These are phyloP conservation scores for Mortierella sp. DNA, from an alignment of 371 early-diverging fungal genomes.

Conservation along the genomic window DNA sequence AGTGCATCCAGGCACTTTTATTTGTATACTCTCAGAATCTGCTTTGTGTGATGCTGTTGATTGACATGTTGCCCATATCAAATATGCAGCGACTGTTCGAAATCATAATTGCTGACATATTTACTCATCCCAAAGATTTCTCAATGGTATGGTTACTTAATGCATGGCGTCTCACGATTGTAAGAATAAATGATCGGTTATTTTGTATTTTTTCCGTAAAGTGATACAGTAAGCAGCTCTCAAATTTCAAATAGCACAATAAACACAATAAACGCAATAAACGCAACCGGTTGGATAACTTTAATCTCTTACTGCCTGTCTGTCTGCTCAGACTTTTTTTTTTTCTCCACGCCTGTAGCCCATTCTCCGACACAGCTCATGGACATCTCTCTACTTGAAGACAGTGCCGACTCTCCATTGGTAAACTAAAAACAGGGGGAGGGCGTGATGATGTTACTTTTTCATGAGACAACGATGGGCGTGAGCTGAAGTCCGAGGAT, in stretches of 20 bases:
- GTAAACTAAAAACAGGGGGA: not conserved
- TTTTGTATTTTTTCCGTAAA: conserved; percentile 1
- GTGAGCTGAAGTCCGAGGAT: not conserved
- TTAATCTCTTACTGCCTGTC: not conserved
- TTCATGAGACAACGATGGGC: not conserved
- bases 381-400: not conserved
- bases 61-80: not conserved
- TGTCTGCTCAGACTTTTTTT: not conserved
- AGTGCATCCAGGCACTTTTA: not conserved
- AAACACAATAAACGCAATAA: too few species aligned
- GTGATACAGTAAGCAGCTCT: not conserved
- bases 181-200: not conserved
- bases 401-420: not conserved
- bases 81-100: too few species aligned
- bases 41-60: too few species aligned
- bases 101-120: not conserved
- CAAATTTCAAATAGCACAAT: not conserved
- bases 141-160: too few species aligned
- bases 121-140: not conserved
- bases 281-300: not conserved
- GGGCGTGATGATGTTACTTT: not conserved
- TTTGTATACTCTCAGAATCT: too few species aligned
- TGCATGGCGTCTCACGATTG: not conserved
- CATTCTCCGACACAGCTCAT: not conserved
- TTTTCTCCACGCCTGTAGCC: not conserved